These are phyloP conservation scores for Suillus brevipes DNA, from an alignment of 768 basidiomycete species.

Conservation along the genomic window DNA sequence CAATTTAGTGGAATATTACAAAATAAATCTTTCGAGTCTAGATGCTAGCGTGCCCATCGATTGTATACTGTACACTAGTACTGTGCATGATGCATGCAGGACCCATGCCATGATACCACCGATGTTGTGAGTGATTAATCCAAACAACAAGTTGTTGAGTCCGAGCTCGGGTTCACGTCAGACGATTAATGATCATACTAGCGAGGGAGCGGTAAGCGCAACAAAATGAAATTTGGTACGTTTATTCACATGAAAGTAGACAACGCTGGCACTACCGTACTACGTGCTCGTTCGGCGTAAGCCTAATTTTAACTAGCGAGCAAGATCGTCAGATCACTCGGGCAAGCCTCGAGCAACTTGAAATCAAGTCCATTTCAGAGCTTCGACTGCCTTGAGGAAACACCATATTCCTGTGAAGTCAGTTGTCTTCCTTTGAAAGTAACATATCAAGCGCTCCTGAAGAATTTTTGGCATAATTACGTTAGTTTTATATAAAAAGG, in stretches of 20 bases:
- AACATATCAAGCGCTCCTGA: constrained; percentile 30
- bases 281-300: too few species aligned
- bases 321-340: neutral
- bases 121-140: too few species aligned
- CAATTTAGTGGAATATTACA: too few species aligned
- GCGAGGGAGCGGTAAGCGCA: too few species aligned
- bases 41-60: too few species aligned
- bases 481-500: neutral
- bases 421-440: too few species aligned
- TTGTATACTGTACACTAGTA: too few species aligned
- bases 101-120: too few species aligned
- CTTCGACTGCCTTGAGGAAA: neutral
- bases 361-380: neutral
- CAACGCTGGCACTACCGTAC: too few species aligned
- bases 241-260: neutral
- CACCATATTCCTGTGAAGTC: neutral
- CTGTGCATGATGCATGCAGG: too few species aligned
- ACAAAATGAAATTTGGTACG: neutral
- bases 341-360: neutral
- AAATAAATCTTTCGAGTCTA: too few species aligned
- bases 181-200: neutral
- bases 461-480: constrained; percentile 21
- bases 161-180: neutral
- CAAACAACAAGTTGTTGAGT: neutral
- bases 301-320: neutral